phyloP scores from a whole-genome alignment of 75 land plant genomes.

The Cunninghamia lanceolata region DNA sequence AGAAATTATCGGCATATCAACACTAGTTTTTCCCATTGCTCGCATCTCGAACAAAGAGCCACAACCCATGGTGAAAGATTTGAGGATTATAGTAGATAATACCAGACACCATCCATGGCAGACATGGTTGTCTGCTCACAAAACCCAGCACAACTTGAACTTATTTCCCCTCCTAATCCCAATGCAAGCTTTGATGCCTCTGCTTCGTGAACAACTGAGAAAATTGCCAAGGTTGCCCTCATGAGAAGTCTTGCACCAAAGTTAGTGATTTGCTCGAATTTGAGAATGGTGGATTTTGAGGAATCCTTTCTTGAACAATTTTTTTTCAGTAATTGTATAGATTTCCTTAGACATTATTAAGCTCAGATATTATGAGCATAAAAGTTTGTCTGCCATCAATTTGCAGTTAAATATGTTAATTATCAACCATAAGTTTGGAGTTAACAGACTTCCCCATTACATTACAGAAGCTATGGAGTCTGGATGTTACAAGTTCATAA shows the following conservation, averaged over 20 bases:
- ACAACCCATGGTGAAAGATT: slow-evolving; percentile 23
- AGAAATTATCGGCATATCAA: too few species aligned
- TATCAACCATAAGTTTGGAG: background rate
- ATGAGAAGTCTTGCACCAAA: slow-evolving; percentile 60
- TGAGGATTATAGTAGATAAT: slow-evolving; percentile 19
- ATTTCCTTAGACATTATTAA: too few species aligned
- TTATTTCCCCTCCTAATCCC: slow-evolving; percentile 29
- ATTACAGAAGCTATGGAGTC: background rate
- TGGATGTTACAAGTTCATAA: background rate
- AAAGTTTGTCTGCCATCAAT: background rate
- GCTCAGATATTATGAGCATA: background rate
- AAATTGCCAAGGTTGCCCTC: slow-evolving; percentile 68
- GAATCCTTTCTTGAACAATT: background rate
- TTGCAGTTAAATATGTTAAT: background rate
- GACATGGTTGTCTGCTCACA: slow-evolving; percentile 36
- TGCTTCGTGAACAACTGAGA: slow-evolving; percentile 74
- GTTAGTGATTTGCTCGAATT: slow-evolving; percentile 70
- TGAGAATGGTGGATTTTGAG: slow-evolving; percentile 60
- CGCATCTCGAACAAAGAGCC: slow-evolving; percentile 32
- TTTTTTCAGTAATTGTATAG: slow-evolving; percentile 5
- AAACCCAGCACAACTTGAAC: slow-evolving; percentile 18
- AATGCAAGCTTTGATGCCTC: slow-evolving; percentile 21
- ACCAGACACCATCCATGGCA: slow-evolving; percentile 30
- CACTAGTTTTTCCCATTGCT: slow-evolving; percentile 39
- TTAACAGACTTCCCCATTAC: too few species aligned